Evolutionary conservation across 1,139 yeast genomes (phyloP).

Genomic region (Hyphopichia pseudoburtonii): DNA sequence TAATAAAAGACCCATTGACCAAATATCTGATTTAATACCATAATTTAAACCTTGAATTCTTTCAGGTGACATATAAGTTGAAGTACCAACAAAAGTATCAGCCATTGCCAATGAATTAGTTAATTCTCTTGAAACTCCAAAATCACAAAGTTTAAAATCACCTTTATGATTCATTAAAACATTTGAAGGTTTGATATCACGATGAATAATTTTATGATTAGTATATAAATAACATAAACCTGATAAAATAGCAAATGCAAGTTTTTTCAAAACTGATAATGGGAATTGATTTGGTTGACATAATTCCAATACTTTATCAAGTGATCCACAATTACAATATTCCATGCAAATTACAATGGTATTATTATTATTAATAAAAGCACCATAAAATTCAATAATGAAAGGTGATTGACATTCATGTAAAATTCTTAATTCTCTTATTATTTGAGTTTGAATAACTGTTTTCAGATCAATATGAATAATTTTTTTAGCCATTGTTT

Average conservation of each 20-base stretch:
- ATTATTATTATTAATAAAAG: conserved; percentile 66
- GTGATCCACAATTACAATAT: conserved; percentile 91
- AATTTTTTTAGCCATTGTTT: conserved; percentile 86
- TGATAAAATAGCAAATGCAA: conserved; percentile 72
- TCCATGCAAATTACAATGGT: conserved; percentile 88
- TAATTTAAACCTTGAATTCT: conserved; percentile 92
- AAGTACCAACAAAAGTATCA: conserved; percentile 96
- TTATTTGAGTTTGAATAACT: conserved; percentile 78
- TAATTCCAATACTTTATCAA: conserved; percentile 74
- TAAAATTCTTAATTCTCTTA: conserved; percentile 84
- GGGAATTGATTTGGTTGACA: conserved; percentile 46
- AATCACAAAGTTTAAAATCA: conserved; percentile 82
- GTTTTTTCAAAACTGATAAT: conserved; percentile 67
- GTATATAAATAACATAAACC: conserved; percentile 82
- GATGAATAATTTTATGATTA: conserved; percentile 82
- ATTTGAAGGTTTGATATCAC: conserved; percentile 76
- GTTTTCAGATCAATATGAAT: conserved; percentile 85
- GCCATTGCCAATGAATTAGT: conserved; percentile 83
- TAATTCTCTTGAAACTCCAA: conserved; percentile 90
- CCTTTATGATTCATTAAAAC: conserved; percentile 79
- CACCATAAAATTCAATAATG: conserved; percentile 89
- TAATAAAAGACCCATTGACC: conserved; percentile 92
- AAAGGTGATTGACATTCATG: conserved; percentile 85
- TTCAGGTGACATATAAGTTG: conserved; percentile 97
- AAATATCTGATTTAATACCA: conserved; percentile 90